Evolutionary conservation across 139 green algal species (phyloP), one percentile per base, ranked within the genome.

Genomic region (Chlorella sp.): DNA sequence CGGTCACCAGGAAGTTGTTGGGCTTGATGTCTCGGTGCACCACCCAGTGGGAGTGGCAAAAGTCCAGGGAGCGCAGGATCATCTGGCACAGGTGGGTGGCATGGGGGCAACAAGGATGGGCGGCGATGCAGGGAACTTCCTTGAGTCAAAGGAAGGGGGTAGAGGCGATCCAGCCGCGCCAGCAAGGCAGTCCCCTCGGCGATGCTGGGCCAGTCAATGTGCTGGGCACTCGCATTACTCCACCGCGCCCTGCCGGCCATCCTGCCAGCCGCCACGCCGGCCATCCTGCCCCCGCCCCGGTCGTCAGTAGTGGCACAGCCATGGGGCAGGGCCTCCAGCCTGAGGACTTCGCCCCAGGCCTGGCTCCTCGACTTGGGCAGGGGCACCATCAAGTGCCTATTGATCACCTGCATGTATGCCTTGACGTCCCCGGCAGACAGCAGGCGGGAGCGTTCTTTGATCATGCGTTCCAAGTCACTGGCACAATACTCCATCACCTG

Each of bases 1-100:
- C 66, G 1, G 91, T 48, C 5, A 95, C 90, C 48, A 99, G 94
- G 76, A 98, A 95, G 93, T 99, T 99, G 93, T 98, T 98, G 40
- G 97, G 97, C 92, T 99, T 99, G 88, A 99, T 91, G 89, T 99
- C 97, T 9, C 97, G 91, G 93, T 98, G 96, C 61, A 99, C 91
- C 39, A 99, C 93, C 96, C 96, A 98, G 40, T 89, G 81, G 32
- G 76, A 82, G 92, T 99, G 96, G 88, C 96, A 98, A 26, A 90
- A 89, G 0, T 88, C 89, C 83, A 99, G 92, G 16, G 91, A 94
- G 19, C 83, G 66, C 77, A 98, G 92, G 48, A 96, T 89, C 95
- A 95, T 91, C 79, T 87, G 87, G 75, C 16, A 81, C 18, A 30
- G 48, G 75, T 11, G 36, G 75, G 75, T 24, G 75, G 75, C 28